Evolutionary conservation across 208 protist species (phyloP).

Genomic region (Angomonas ambiguus): DNA sequence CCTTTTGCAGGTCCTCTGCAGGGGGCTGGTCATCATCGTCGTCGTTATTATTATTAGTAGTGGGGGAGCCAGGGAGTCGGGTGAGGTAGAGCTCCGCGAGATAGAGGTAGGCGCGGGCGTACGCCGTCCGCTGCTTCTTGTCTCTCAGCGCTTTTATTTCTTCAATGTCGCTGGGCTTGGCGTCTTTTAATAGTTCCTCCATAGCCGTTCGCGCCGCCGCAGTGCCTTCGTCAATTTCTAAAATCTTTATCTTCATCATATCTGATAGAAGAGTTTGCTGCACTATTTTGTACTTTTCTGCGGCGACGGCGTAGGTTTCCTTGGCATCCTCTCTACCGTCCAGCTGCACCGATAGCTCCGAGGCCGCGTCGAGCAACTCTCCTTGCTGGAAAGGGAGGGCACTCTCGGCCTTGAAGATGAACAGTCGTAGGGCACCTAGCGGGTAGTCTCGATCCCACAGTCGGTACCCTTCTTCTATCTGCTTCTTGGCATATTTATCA

Average conservation of each 20-base stretch:
- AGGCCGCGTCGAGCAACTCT: conserved; percentile 77
- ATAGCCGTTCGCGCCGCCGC: conserved; percentile 54
- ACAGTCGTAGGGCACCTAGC: conserved; percentile 80
- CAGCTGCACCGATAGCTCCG: conserved; percentile 74
- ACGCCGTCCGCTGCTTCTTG: conserved; percentile 33
- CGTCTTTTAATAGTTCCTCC: conserved; percentile 44
- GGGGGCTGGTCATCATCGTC: neutral
- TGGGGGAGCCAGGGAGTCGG: conserved; percentile 14
- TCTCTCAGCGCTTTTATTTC: conserved; percentile 16
- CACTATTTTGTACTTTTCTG: conserved; percentile 79
- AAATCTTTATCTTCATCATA: conserved; percentile 72
- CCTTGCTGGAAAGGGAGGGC: conserved; percentile 83
- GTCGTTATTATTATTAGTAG: neutral
- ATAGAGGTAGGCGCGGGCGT: conserved; percentile 70
- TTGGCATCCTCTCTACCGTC: conserved; percentile 73
- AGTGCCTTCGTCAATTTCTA: conserved; percentile 48
- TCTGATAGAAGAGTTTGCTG: conserved; percentile 71
- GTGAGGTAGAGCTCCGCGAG: conserved; percentile 62
- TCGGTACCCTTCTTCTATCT: conserved; percentile 84
- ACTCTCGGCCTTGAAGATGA: conserved; percentile 86
- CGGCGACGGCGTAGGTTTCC: conserved; percentile 69
- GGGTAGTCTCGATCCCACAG: conserved; percentile 88
- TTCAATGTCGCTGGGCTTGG: conserved; percentile 26
- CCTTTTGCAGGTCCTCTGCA: conserved; percentile 25
- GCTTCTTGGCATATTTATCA: conserved; percentile 78